Conservation (phyloP, 1,284 basidiomycete genomes). For the Microbotryum intermedium region DNA sequence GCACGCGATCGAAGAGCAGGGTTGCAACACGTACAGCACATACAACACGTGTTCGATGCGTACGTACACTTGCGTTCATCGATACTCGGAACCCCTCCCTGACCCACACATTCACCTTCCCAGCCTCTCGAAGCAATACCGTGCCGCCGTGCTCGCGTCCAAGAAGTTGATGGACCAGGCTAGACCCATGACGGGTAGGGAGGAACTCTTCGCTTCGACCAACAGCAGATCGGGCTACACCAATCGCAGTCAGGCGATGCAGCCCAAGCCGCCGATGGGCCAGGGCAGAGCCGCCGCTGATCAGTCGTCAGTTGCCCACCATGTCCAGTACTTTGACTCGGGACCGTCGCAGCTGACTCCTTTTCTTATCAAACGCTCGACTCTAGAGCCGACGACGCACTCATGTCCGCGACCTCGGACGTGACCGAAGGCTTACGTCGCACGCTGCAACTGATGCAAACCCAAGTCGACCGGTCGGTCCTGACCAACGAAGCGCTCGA, state of each 20-base stretch:
- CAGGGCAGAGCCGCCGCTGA: background rate
- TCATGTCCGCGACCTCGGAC: constrained; percentile 78
- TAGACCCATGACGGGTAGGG: background rate
- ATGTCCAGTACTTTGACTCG: background rate
- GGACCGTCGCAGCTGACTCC: background rate
- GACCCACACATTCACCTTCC: background rate
- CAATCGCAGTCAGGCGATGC: background rate
- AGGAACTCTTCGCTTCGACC: background rate
- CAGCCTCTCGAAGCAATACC: constrained; percentile 21
- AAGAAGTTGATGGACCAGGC: constrained; percentile 14
- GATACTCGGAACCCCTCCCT: background rate
- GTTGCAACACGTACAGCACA: constrained; percentile 2
- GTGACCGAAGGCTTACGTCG: constrained; percentile 77
- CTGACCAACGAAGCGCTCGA: constrained; percentile 77
- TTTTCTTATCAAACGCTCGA: background rate
- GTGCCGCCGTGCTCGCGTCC: constrained; percentile 23
- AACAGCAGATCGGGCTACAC: too few relatives aligned
- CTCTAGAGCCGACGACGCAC: constrained; percentile 58
- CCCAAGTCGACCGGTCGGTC: constrained; percentile 79
- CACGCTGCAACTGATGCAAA: constrained; percentile 76
- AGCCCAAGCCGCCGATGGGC: background rate
- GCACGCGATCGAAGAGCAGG: constrained; percentile 12
- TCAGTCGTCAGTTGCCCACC: constrained; percentile 1
- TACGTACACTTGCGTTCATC: background rate
- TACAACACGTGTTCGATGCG: constrained; percentile 12